Conservation (phyloP, 352 stramenopile genomes). For the Phytophthora brassicae region DNA sequence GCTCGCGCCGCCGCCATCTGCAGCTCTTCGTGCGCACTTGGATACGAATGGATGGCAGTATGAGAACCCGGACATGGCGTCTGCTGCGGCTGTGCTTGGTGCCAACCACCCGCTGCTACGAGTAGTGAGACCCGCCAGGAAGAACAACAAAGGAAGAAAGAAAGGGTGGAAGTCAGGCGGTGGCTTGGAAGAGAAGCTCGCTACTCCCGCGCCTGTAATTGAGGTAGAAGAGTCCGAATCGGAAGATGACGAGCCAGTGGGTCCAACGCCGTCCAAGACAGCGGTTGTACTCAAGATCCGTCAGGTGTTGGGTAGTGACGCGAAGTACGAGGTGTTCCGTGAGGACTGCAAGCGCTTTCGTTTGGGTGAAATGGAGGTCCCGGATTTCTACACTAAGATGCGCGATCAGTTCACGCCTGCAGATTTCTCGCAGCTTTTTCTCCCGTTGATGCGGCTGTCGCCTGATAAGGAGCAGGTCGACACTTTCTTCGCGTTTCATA, state of each 20-base stretch:
- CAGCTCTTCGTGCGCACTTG: slow-evolving; percentile 77
- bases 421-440: slow-evolving; percentile 77
- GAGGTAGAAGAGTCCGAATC: slow-evolving; percentile 43
- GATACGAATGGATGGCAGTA: slow-evolving; percentile 74
- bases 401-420: slow-evolving; percentile 53
- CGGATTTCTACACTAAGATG: slow-evolving; percentile 77
- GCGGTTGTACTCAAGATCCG: slow-evolving; percentile 78
- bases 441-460: slow-evolving; percentile 74
- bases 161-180: slow-evolving; percentile 30
- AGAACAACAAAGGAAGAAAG: slow-evolving; percentile 65
- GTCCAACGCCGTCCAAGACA: slow-evolving; percentile 58
- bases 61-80: slow-evolving; percentile 52
- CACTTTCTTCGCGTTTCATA: slow-evolving; percentile 65
- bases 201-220: slow-evolving; percentile 10
- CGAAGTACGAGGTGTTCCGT: slow-evolving; percentile 85
- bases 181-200: slow-evolving; percentile 57
- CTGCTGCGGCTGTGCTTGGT: slow-evolving; percentile 64
- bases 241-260: slow-evolving; percentile 36
- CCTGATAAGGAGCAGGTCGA: slow-evolving; percentile 67
- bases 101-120: slow-evolving; percentile 82
- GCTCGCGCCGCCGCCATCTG: slow-evolving; percentile 62
- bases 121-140: slow-evolving; percentile 78
- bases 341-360: slow-evolving; percentile 78
- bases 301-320: slow-evolving; percentile 71
- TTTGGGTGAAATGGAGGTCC: slow-evolving; percentile 50